phyloP scores from a whole-genome alignment of 2,329 filamentous ascomycete species.

The Microthyrium microscopicum region DNA sequence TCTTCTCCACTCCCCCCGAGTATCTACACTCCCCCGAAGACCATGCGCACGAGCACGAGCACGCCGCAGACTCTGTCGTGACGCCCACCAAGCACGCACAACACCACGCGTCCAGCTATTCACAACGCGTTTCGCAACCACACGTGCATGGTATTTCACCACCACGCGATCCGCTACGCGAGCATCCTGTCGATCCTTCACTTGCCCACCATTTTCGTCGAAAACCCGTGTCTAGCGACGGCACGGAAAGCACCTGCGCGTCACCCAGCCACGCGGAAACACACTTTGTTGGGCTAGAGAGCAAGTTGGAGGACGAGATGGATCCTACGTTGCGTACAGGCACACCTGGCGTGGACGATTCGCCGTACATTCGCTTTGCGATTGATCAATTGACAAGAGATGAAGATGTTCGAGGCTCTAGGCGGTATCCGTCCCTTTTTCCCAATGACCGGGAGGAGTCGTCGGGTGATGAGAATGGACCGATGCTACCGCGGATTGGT shows the following conservation, averaged over 20 bases:
- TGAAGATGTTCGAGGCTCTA: slow-evolving; percentile 42
- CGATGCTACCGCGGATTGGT: slow-evolving; percentile 31
- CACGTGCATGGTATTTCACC: too few relatives aligned
- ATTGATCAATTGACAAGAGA: slow-evolving; percentile 71
- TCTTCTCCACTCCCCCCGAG: slow-evolving; percentile 20
- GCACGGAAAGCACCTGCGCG: slow-evolving; percentile 3
- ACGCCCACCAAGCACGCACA: too few relatives aligned
- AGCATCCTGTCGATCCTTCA: slow-evolving; percentile 16
- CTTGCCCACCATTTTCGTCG: slow-evolving; percentile 16
- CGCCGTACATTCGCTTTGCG: slow-evolving; percentile 77
- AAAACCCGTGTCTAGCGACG: slow-evolving; percentile 9
- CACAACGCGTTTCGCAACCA: too few relatives aligned
- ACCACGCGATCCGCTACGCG: too few relatives aligned
- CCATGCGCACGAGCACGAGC: slow-evolving; percentile 13
- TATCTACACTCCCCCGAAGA: slow-evolving; percentile 16
- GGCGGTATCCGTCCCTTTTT: slow-evolving; percentile 33
- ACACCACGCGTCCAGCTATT: too few relatives aligned
- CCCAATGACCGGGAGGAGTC: slow-evolving; percentile 11
- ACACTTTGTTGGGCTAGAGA: background rate
- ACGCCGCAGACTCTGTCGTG: too few relatives aligned
- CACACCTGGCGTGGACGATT: slow-evolving; percentile 69
- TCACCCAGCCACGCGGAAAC: slow-evolving; percentile 1
- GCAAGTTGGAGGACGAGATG: slow-evolving; percentile 4
- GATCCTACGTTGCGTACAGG: slow-evolving; percentile 21
- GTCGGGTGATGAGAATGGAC: slow-evolving; percentile 29